phyloP scores from a whole-genome alignment of 2,329 filamentous ascomycete species.

The Xylaria hypoxylon region DNA sequence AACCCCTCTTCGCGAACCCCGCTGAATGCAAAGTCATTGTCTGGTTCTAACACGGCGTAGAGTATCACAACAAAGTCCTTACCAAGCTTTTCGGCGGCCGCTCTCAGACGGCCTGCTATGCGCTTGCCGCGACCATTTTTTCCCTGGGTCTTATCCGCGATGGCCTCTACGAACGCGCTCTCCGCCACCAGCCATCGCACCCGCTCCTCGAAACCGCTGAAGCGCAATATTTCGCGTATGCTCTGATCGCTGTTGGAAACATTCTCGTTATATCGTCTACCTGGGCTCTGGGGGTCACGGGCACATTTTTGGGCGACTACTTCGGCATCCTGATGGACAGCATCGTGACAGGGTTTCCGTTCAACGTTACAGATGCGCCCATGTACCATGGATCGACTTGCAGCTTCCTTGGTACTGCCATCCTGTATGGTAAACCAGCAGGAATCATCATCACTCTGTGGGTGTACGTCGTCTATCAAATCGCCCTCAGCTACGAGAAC shows the following conservation, averaged over 20 bases:
- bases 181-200: slow-evolving; percentile 80
- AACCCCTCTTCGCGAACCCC: slow-evolving; percentile 36
- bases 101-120: slow-evolving; percentile 85
- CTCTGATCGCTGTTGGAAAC: slow-evolving; percentile 81
- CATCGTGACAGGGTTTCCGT: slow-evolving; percentile 94
- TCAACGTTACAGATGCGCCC: slow-evolving; percentile 88
- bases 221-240: slow-evolving; percentile 73
- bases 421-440: slow-evolving; percentile 88
- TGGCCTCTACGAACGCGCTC: slow-evolving; percentile 84
- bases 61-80: slow-evolving; percentile 91
- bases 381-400: slow-evolving; percentile 98
- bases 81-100: slow-evolving; percentile 88
- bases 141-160: slow-evolving; percentile 90
- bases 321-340: slow-evolving; percentile 98
- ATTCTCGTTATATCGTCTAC: slow-evolving; percentile 88
- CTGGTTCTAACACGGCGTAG: slow-evolving; percentile 59
- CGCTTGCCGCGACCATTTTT: slow-evolving; percentile 90
- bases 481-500: slow-evolving; percentile 89
- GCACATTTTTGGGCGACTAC: slow-evolving; percentile 97
- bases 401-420: slow-evolving; percentile 88
- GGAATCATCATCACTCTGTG: slow-evolving; percentile 80
- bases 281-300: slow-evolving; percentile 91
- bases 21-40: slow-evolving; percentile 16
- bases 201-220: slow-evolving; percentile 73
- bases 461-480: slow-evolving; percentile 81